Evolutionary conservation across 1,284 basidiomycete species (phyloP).

Genomic region (Xerocomus nothofagi): DNA sequence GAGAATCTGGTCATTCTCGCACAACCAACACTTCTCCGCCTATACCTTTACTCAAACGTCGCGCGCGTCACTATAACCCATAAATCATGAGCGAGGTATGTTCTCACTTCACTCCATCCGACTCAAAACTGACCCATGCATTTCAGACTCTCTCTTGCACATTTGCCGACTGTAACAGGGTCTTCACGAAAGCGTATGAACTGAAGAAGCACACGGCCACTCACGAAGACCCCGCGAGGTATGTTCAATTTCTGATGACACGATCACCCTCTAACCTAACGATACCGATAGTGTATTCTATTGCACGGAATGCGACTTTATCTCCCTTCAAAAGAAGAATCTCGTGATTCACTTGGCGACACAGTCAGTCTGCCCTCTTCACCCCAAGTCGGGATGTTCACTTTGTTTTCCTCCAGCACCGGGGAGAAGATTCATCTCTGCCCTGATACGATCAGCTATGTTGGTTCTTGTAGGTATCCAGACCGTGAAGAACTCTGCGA

Average conservation of each 20-base stretch:
- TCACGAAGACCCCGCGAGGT: slow-evolving; percentile 22
- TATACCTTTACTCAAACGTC: background rate
- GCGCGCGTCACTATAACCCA: background rate
- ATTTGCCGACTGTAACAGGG: slow-evolving; percentile 9
- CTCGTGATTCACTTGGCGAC: slow-evolving; percentile 22
- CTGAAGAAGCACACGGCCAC: slow-evolving; percentile 24
- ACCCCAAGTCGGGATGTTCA: no score
- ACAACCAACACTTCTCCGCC: background rate
- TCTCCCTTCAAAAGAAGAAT: slow-evolving; percentile 27
- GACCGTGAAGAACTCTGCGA: slow-evolving; percentile 8
- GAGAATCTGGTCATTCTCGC: slow-evolving; percentile 28
- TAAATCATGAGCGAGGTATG: slow-evolving; percentile 19
- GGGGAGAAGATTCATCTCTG: slow-evolving; percentile 29
- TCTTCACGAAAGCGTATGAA: slow-evolving; percentile 21
- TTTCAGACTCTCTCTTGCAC: slow-evolving; percentile 23
- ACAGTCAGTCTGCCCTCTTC: slow-evolving; percentile 23
- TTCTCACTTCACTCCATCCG: background rate
- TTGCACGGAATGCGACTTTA: slow-evolving; percentile 25
- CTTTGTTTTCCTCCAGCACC: slow-evolving; percentile 16
- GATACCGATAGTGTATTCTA: slow-evolving; percentile 14
- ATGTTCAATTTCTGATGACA: background rate
- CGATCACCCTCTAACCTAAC: background rate
- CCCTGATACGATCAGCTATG: slow-evolving; percentile 10
- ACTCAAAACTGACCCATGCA: background rate
- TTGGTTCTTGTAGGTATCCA: background rate